A percentile compares a stretch with the other conserved stretches of the same genome.
Conservation (phyloP, 2,329 filamentous ascomycete genomes). For the Fusarium hainanense region DNA sequence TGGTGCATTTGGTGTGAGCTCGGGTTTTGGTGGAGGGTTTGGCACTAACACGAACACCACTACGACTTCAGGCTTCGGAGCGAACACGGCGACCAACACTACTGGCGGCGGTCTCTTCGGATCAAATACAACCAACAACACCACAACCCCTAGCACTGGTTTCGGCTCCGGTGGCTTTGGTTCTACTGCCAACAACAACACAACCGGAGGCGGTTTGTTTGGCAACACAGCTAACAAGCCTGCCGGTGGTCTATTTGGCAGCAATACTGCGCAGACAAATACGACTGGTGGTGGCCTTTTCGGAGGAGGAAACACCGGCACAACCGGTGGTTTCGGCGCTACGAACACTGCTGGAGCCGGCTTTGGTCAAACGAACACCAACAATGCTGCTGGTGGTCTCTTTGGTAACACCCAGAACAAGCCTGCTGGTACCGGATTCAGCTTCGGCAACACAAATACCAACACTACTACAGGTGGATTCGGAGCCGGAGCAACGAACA, state of each 20-base stretch:
- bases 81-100: slow-evolving; percentile 50
- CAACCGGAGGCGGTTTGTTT: slow-evolving; percentile 46
- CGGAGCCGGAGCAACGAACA: slow-evolving; percentile 40
- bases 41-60: slow-evolving; percentile 50
- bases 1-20: slow-evolving; percentile 80
- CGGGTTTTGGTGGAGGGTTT: slow-evolving; percentile 64
- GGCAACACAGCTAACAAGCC: slow-evolving; percentile 45
- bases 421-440: slow-evolving; percentile 52
- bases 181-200: slow-evolving; percentile 45
- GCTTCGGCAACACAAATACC: slow-evolving; percentile 56
- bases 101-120: slow-evolving; percentile 55
- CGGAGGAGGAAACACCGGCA: slow-evolving; percentile 37
- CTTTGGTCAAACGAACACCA: slow-evolving; percentile 53
- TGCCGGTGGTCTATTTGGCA: slow-evolving; percentile 55
- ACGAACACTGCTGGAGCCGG: slow-evolving; percentile 47
- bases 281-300: slow-evolving; percentile 45
- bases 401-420: slow-evolving; percentile 58
- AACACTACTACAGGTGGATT: slow-evolving; percentile 43
- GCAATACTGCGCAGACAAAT: slow-evolving; percentile 37
- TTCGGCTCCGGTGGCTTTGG: slow-evolving; percentile 57
- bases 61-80: slow-evolving; percentile 59
- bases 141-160: slow-evolving; percentile 36
- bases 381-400: slow-evolving; percentile 49
- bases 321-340: slow-evolving; percentile 31
- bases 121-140: slow-evolving; percentile 48